Evolutionary conservation across 1,284 basidiomycete genomes (phyloP).

Genomic region (Rhodotorula sp.): DNA sequence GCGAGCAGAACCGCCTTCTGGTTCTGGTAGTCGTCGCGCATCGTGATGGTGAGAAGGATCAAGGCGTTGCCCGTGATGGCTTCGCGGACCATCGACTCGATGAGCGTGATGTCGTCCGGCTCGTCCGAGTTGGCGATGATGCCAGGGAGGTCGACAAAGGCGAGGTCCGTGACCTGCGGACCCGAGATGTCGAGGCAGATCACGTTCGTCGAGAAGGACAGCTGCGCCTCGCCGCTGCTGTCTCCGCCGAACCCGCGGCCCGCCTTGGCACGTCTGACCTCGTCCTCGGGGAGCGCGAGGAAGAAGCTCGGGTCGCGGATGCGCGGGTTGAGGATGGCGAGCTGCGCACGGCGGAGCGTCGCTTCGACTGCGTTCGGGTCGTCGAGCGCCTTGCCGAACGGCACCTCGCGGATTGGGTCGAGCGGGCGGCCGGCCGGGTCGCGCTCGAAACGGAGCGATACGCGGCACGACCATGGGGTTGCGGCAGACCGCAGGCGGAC

Average conservation of each 20-base stretch:
- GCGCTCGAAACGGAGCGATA: slow-evolving; percentile 61
- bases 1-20: slow-evolving; percentile 66
- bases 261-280: slow-evolving; percentile 13
- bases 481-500: slow-evolving; percentile 31
- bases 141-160: slow-evolving; percentile 71
- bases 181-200: slow-evolving; percentile 69
- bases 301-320: slow-evolving; percentile 48
- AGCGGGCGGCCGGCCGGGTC: slow-evolving; percentile 56
- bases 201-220: slow-evolving; percentile 62
- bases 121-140: slow-evolving; percentile 64
- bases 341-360: slow-evolving; percentile 67
- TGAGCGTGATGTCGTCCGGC: slow-evolving; percentile 54
- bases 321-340: slow-evolving; percentile 67
- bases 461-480: slow-evolving; percentile 61
- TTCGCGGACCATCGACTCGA: slow-evolving; percentile 61
- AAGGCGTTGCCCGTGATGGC: slow-evolving; percentile 69
- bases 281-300: slow-evolving; percentile 52
- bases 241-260: background rate
- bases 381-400: slow-evolving; percentile 61
- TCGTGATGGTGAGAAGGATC: slow-evolving; percentile 68
- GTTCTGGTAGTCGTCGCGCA: slow-evolving; percentile 71
- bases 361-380: slow-evolving; percentile 63
- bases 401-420: slow-evolving; percentile 53
- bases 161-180: slow-evolving; percentile 66
- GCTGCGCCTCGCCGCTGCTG: slow-evolving; percentile 18